Base-by-base conservation (phyloP, 768 basidiomycete genomes). In the Nidularia pulvinata region DNA sequence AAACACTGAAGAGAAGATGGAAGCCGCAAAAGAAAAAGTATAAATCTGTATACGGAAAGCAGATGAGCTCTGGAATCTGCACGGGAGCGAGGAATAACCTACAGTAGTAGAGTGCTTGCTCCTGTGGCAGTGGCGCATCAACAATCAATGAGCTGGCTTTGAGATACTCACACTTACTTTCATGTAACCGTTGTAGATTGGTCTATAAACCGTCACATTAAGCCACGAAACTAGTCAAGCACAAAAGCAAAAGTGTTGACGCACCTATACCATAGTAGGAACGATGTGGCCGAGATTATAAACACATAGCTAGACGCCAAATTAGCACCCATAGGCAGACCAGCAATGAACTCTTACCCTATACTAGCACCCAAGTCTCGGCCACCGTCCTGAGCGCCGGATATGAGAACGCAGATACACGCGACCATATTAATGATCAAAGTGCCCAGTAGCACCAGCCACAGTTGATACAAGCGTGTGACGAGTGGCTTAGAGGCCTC, bases 21-120 rank as follows among this genome's bases (percentile, higher is more conserved):
- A 92, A 98, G 46, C 94, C 96, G 52, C 87, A 82, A 74, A 99
- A 99, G 73, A 98, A 84, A 80, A 98, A 96, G 79, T 93, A 99
- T 59, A 97, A 71, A 76, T 98, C 95, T 98, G 63, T 49, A 66
- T 60, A 55, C 59, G 59, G 59, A 66, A 64, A 57, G 58, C 45
- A 55, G 61, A 59, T 67, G 61, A 67, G 58, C 56, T 59, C 56
- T 60, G 54, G 56, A 66, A 58, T 58, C 59, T 64, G 58, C 48
- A 46, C 57, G 14, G 48, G 60, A 59, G 64, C 48, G 54, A 57
- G 57, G 11, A 46, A 10, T 52, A 58, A 64, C 88, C 72, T 73
- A 93, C 93, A 96, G 73, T 91, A 96, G 76, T 95, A 96, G 66
- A 95, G 71, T 3, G 93, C 83, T 84, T 94, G 93, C 75, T 94